Evolutionary conservation across 2,329 filamentous ascomycete genomes (phyloP).

Genomic region (Sporothrix phasma): DNA sequence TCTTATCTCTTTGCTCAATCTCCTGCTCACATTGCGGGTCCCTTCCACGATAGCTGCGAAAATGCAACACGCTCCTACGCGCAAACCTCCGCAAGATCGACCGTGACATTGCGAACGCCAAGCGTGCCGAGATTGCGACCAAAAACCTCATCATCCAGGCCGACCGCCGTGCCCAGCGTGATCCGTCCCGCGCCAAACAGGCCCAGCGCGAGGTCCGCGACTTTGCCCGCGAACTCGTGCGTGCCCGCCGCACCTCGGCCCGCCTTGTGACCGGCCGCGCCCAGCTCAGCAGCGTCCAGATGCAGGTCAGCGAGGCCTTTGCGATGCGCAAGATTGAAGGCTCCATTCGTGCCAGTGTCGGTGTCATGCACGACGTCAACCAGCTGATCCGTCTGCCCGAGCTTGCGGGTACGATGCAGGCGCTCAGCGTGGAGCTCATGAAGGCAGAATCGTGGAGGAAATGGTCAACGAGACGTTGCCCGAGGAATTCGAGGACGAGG

Average conservation of each 20-base stretch:
- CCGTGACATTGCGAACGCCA: constrained; percentile 75
- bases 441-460: constrained; percentile 97
- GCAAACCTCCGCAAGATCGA: constrained; percentile 88
- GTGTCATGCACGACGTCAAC: constrained; percentile 97
- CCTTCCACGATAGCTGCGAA: constrained; percentile 57
- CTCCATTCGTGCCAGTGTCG: constrained; percentile 72
- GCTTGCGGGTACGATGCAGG: constrained; percentile 79
- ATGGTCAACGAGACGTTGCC: constrained; percentile 85
- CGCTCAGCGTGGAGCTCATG: constrained; percentile 76
- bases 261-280: constrained; percentile 81
- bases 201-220: constrained; percentile 74
- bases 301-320: constrained; percentile 97
- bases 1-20: neutral
- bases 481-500: constrained; percentile 65
- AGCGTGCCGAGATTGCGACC: constrained; percentile 71
- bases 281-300: constrained; percentile 83
- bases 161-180: constrained; percentile 69
- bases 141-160: constrained; percentile 76
- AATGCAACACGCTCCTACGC: constrained; percentile 87
- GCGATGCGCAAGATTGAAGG: constrained; percentile 93
- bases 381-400: constrained; percentile 73
- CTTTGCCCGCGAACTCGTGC: constrained; percentile 80
- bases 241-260: constrained; percentile 62
- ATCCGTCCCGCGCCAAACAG: constrained; percentile 68
- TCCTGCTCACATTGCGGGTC: too few relatives aligned